Base-by-base conservation (phyloP, 441 rosid genomes). In the Croton setiger region DNA sequence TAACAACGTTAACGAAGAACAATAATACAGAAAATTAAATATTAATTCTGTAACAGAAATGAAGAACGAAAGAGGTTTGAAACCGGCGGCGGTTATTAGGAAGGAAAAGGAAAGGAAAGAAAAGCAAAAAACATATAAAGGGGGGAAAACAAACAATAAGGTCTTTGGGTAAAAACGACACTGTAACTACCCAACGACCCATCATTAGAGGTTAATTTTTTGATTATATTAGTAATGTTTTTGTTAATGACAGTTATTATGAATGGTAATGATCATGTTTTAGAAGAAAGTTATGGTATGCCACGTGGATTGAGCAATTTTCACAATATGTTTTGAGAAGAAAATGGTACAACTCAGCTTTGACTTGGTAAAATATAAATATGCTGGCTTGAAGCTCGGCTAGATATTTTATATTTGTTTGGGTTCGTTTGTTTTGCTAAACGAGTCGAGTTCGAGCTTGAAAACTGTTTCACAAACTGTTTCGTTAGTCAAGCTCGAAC, bases 101-200 rank as follows among this genome's bases (percentile, higher is more conserved):
- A 71, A 71, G 73, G 67, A 57, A 78, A 48, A 37, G 9, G 63
- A 64, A 47, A 65, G 72, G 13, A 44, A 56, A 31, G 21, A 47
- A 17, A 55, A 47, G 64, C 35, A 43, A 3, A 17, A 20, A 31
- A 63, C 47, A 52, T 39, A 7, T 7, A 56, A 31, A 21, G 69
- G 64, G 7, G 37, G 64, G 56, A 53, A 64, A 21, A 39, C 27
- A n/a, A n/a, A n/a, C n/a, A n/a, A n/a, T n/a, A 31, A 39, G 55
- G 33, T 11, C 2, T 31, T 44, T 17, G 37, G 13, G 33, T 21
- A 39, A 23, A 12, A 62, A 61, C 10, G 44, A 35, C 0, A 20
- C 41, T 2, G 39, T 62, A 43, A 36, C 5, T 36, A n/a, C 58
- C 33, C n/a, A 39, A 48, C 53, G 36, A 62, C 31, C 41, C 60